Percentiles rank a stretch among this genome's conserved stretches.
These are phyloP conservation scores for Trichoderma parareesei DNA, from an alignment of 495 filamentous ascomycete genomes.

Conservation along the genomic window DNA sequence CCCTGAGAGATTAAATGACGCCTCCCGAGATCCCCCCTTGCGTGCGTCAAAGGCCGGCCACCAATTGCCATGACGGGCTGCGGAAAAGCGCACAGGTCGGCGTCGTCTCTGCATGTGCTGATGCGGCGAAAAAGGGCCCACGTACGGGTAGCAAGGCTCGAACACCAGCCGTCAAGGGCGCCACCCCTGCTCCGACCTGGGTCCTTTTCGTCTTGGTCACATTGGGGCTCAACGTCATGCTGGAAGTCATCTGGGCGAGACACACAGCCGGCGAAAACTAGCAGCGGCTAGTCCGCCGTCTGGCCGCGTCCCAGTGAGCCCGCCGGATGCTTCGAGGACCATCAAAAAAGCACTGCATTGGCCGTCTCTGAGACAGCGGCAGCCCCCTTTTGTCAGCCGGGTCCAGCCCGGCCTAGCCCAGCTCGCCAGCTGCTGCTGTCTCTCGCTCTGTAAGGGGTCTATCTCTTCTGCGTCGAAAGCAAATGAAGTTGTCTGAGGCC, in stretches of 20 bases:
- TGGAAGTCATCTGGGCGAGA: conserved; percentile 4
- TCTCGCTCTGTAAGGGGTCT: neutral
- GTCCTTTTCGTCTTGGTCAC: conserved; percentile 6
- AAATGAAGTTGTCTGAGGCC: neutral
- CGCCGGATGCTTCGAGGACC: neutral
- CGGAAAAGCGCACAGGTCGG: conserved; percentile 3
- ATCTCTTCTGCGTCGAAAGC: neutral
- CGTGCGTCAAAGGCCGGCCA: neutral
- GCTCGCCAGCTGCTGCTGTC: neutral
- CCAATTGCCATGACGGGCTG: neutral
- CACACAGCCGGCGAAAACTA: neutral
- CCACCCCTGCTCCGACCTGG: neutral
- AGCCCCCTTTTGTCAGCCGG: too few species aligned
- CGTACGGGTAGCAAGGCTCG: neutral
- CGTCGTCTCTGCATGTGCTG: neutral
- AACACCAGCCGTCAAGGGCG: neutral
- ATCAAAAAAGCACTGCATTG: neutral
- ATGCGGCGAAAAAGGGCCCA: conserved; percentile 4
- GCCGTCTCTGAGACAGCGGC: neutral
- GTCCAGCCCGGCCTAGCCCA: neutral
- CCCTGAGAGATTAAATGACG: neutral
- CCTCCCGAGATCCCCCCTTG: neutral
- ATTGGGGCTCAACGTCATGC: conserved; percentile 10
- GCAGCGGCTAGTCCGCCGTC: neutral
- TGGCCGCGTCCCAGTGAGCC: neutral